phyloP scores from a whole-genome alignment of 2,329 filamentous ascomycete genomes.

The Cadophora malorum region DNA sequence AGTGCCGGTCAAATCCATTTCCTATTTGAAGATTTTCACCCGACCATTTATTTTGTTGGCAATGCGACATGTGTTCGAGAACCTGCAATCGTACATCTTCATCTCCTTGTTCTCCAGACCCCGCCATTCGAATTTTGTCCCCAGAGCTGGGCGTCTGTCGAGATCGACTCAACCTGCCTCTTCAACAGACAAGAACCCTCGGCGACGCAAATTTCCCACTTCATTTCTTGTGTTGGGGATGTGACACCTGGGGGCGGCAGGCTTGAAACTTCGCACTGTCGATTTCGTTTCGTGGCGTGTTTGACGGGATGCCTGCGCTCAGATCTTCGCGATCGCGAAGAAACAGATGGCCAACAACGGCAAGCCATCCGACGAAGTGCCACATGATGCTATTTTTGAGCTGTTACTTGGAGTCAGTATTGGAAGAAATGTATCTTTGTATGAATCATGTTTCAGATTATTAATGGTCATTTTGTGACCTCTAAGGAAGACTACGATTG shows the following conservation, averaged over 20 bases:
- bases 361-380: background rate
- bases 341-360: slow-evolving; percentile 1
- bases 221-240: background rate
- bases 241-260: background rate
- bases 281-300: slow-evolving; percentile 15
- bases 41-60: background rate
- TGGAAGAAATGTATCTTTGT: too few relatives aligned
- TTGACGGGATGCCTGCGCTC: background rate
- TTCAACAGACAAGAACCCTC: background rate
- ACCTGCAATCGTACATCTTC: background rate
- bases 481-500: too few relatives aligned
- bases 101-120: background rate
- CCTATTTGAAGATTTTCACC: background rate
- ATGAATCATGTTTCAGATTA: too few relatives aligned
- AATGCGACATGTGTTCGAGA: background rate
- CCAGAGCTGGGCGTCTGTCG: background rate
- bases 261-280: background rate
- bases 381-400: background rate
- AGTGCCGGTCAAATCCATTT: background rate
- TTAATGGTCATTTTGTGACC: too few relatives aligned
- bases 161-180: slow-evolving; percentile 6
- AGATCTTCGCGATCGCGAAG: background rate
- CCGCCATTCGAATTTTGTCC: background rate
- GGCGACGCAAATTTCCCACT: background rate
- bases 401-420: too few relatives aligned